These are phyloP conservation scores for Grammothele lineata DNA, from an alignment of 768 basidiomycete species.

Conservation along the genomic window DNA sequence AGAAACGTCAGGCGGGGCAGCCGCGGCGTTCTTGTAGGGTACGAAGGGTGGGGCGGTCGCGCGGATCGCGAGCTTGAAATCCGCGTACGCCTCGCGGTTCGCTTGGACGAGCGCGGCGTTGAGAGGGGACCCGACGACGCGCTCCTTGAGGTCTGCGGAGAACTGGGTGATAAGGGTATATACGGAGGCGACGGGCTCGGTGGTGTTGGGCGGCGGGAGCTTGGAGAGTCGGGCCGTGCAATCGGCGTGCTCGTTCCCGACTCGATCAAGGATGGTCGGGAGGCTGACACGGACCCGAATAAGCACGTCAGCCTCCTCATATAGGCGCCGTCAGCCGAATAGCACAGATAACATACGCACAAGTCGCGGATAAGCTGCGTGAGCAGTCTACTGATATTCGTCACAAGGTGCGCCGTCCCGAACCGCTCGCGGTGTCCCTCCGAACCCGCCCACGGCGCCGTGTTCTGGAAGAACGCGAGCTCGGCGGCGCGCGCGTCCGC, in stretches of 20 bases:
- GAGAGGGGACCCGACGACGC: constrained; percentile 7
- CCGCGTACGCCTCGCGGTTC: constrained; percentile 28
- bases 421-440: constrained; percentile 45
- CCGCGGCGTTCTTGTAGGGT: constrained; percentile 23
- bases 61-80: constrained; percentile 33
- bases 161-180: constrained; percentile 14
- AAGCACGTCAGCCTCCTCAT: not conserved
- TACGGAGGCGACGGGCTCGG: constrained; percentile 16
- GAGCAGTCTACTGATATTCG: constrained; percentile 47
- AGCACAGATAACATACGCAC: not conserved
- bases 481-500: constrained; percentile 36
- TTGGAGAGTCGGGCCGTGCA: constrained; percentile 7
- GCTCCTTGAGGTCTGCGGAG: constrained; percentile 3
- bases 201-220: constrained; percentile 12
- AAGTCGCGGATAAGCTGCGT: constrained; percentile 23
- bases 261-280: constrained; percentile 9
- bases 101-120: constrained; percentile 34
- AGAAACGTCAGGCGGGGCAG: too few relatives aligned
- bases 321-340: not conserved
- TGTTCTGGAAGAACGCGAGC: constrained; percentile 42
- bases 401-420: constrained; percentile 51
- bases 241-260: constrained; percentile 6
- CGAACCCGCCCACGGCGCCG: constrained; percentile 48
- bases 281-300: too few relatives aligned
- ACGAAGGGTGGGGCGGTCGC: constrained; percentile 40